phyloP scores from a whole-genome alignment of 2,329 filamentous ascomycete genomes.

The Neopestalotiopsis sp. region DNA sequence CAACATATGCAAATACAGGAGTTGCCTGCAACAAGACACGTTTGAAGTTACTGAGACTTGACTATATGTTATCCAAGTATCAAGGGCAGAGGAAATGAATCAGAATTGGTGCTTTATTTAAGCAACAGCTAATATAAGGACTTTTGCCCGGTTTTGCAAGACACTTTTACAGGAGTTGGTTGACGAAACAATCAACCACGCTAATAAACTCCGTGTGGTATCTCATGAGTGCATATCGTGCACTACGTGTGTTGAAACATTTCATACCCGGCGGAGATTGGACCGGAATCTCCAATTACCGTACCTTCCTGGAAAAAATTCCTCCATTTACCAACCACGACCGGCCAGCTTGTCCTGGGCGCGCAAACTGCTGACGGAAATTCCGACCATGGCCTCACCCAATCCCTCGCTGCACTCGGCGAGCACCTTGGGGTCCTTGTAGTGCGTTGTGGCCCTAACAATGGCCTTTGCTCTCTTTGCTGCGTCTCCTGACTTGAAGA shows the following conservation, averaged over 20 bases:
- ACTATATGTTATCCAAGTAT: neutral
- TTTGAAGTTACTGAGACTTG: neutral
- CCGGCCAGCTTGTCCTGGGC: slow-evolving; percentile 82
- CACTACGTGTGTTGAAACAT: slow-evolving; percentile 6
- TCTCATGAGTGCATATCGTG: neutral
- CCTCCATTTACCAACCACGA: slow-evolving; percentile 73
- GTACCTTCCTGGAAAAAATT: neutral
- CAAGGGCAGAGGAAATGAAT: neutral
- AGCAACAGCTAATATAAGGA: neutral
- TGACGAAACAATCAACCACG: neutral
- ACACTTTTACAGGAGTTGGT: neutral
- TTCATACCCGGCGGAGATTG: neutral
- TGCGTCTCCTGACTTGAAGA: slow-evolving; percentile 96
- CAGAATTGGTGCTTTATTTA: neutral
- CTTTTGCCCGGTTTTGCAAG: neutral
- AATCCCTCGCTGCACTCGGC: slow-evolving; percentile 87
- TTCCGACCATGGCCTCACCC: slow-evolving; percentile 98
- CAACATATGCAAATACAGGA: neutral
- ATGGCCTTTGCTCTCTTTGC: slow-evolving; percentile 91
- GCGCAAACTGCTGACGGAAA: slow-evolving; percentile 81
- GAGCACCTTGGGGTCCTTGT: slow-evolving; percentile 80
- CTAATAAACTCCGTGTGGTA: neutral
- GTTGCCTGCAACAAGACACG: neutral
- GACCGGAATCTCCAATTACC: slow-evolving; percentile 10
- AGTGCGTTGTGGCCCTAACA: slow-evolving; percentile 92